Percentiles rank a stretch among this genome's conserved stretches.
Conservation (phyloP, 2,329 filamentous ascomycete genomes). For the Chrysoporthe puriensis region DNA sequence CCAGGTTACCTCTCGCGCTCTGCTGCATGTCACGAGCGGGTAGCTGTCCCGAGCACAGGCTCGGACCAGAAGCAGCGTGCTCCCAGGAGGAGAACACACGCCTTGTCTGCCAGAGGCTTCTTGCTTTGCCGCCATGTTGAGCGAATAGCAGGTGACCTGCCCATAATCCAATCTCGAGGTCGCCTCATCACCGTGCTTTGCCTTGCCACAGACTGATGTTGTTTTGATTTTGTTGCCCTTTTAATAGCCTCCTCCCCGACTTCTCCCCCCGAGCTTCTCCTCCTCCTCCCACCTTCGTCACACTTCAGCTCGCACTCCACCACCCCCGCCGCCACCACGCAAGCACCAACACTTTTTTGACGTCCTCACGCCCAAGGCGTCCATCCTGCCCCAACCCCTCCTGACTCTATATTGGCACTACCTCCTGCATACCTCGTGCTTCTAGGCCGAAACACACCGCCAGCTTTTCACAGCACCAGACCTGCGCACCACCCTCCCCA, state of each 20-base stretch:
- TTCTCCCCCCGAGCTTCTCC: background rate
- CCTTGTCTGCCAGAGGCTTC: background rate
- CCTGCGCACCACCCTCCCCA: background rate
- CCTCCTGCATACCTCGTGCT: background rate
- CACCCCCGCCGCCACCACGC: background rate
- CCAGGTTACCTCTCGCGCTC: background rate
- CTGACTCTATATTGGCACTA: background rate
- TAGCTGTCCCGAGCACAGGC: background rate
- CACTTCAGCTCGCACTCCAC: background rate
- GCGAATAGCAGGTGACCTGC: background rate
- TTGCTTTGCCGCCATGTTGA: background rate
- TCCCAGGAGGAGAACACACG: background rate
- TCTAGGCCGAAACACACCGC: constrained; percentile 6
- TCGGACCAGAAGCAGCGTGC: background rate
- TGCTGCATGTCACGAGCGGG: background rate
- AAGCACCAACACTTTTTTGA: background rate
- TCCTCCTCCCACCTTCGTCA: background rate
- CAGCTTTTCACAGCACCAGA: constrained; percentile 7
- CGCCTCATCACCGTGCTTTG: no score
- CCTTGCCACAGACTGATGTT: background rate
- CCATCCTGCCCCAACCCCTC: no score
- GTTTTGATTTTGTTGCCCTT: background rate
- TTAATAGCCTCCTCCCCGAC: constrained; percentile 1
- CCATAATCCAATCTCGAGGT: no score
- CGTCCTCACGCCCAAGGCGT: background rate